Evolutionary conservation across 345 rosid species (phyloP).

Genomic region (Pseudoturritis turrita): DNA sequence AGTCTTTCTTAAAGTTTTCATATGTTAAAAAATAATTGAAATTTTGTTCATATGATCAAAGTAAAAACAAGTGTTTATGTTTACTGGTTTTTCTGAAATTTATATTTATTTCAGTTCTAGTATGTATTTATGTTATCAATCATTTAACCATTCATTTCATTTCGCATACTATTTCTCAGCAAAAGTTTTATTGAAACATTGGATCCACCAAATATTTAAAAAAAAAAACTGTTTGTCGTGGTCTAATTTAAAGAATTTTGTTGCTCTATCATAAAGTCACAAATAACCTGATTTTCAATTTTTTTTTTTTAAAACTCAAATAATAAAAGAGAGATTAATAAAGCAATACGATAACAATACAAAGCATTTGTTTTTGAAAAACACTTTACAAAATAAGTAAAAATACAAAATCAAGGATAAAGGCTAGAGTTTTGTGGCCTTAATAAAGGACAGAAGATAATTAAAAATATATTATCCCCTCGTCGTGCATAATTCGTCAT

Average conservation of each 20-base stretch:
- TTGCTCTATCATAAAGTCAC: slow-evolving; percentile 1
- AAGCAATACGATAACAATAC: neutral
- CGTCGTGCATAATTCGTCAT: slow-evolving; percentile 20
- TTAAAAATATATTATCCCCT: slow-evolving; percentile 19
- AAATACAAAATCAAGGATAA: slow-evolving; percentile 12
- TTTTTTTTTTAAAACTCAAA: too few species aligned
- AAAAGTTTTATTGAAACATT: neutral
- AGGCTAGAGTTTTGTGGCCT: slow-evolving; percentile 11
- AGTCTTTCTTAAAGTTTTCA: too few species aligned
- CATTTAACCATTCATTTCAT: neutral
- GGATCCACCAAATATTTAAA: neutral
- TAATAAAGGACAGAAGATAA: slow-evolving; percentile 11
- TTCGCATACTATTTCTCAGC: neutral
- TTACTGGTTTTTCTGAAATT: neutral
- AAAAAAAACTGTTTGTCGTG: neutral
- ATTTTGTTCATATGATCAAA: too few species aligned
- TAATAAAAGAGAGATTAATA: neutral
- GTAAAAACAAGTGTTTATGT: neutral
- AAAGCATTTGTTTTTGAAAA: neutral
- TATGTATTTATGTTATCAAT: neutral
- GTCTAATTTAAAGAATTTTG: neutral
- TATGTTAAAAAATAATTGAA: neutral
- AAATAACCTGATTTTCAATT: neutral
- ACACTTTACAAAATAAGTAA: neutral
- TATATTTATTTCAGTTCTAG: neutral